Base-by-base conservation (phyloP, 2,329 filamentous ascomycete species). In the Aschersonia sp. region DNA sequence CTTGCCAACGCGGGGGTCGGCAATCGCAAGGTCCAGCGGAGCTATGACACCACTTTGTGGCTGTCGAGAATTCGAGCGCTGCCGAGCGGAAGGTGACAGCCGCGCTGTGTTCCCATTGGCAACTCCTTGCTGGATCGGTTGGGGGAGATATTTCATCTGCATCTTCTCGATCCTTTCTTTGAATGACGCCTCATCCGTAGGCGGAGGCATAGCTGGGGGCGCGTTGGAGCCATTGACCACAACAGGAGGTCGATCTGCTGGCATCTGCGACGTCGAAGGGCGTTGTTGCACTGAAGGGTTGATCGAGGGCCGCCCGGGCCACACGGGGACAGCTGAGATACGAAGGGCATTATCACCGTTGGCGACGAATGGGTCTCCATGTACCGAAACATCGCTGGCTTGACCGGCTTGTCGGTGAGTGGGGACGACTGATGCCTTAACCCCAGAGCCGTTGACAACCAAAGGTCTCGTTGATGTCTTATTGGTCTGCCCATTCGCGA, bases 1-100 rank as follows among this genome's bases (percentile, higher is more conserved):
- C 46, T 64, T 61, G 33, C 30, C 41, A 9, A 67, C 54, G 29
- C 65, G 62, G 22, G 65, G 63, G 33, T 71, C 69, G 4, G 68
- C 65, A 40, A 72, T 70, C 1, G 75, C 75, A 11, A 79, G 66
- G 54, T 79, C 76, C 14, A 79, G 61, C 6, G 76, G 73, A 11
- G 75, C 73, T 51, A 78, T 75, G 4, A 69, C 62, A 29, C 68
- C 69, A 50, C 64, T 73, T 42, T 72, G 71, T 30, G 67, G 63
- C 47, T 68, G 65, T 9, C 70, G 67, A 4, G 63, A 60, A 49
- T 67, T 53, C 11, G 63, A 51, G 2, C 67, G 60, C 51, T 68
- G 66, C 29, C 64, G 61, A 6, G 59, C 59, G 5, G 61, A 59
- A 4, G 62, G 58, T 8, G 63, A 58, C 37, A 65, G 53, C 6